Evolutionary conservation across 2,329 filamentous ascomycete genomes (phyloP), one percentile per base, ranked within the genome.

Genomic region (Didymosphaeria variabile): DNA sequence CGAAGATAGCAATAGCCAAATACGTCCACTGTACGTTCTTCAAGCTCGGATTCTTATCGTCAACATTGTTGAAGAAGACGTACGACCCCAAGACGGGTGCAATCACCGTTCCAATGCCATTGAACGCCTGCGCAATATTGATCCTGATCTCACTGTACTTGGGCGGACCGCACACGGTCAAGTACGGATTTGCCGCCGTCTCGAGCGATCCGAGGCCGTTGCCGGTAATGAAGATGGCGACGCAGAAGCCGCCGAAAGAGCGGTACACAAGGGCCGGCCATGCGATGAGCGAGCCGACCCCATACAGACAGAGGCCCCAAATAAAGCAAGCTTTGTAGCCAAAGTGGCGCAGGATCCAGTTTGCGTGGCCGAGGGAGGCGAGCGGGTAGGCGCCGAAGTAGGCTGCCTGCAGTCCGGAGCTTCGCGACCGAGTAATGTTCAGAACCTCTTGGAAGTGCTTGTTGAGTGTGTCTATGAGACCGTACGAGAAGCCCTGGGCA

Each of bases 1-100:
- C 86, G 60, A 90, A 89, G 64, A 80, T 80, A 2, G 87, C 87
- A 34, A 89, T 87, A 5, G 85, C 87, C 2, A 90, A 81, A 67
- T 90, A 90, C 1, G 86, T 84, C 86, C 86, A 90, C 71, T 90
- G 87, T 9, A 89, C 87, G 56, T 85, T 89, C 65, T 81, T 77
- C 56, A 90, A 74, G 3, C 83, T 81, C n/a, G 82, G 73, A 10
- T 75, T 77, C 53, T 80, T 81, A 36, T 84, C 79, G 36, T 82
- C 79, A 0, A 82, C 84, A 55, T 85, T 79, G 45, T 83, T 83
- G 73, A 90, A 90, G 77, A 90, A 88, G 52, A 88, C 87, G 53
- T 86, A 85, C 2, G 82, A 84, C 0, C 84, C 87, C 8, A 90
- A 77, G 1, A 89, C 82, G 0, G 87, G 87, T 0, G 86, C 86